Percentiles rank a stretch among this genome's conserved stretches.
Conservation (phyloP, 1,284 basidiomycete genomes). For the Cystobasidiaceae sp. region DNA sequence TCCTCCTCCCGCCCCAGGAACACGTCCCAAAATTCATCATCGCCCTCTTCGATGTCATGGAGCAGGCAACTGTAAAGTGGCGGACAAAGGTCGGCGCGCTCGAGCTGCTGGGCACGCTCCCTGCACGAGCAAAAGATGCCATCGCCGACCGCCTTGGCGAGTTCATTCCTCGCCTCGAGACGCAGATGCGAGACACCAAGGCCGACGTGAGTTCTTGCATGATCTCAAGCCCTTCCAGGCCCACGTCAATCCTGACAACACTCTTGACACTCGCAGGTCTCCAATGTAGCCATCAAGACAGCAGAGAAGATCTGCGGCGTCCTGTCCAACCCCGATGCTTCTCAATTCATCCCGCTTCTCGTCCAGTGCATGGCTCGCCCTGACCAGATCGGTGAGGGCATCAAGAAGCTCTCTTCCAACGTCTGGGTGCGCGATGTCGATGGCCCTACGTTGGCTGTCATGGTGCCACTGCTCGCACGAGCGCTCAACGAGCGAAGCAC, state of each 20-base stretch:
- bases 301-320: slow-evolving; percentile 88
- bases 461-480: slow-evolving; percentile 86
- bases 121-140: slow-evolving; percentile 59
- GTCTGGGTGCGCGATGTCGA: slow-evolving; percentile 98
- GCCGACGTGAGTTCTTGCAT: slow-evolving; percentile 60
- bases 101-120: slow-evolving; percentile 52
- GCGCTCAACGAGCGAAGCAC: slow-evolving; percentile 94
- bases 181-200: slow-evolving; percentile 96
- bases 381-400: slow-evolving; percentile 73
- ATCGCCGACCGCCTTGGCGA: slow-evolving; percentile 78
- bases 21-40: slow-evolving; percentile 67
- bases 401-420: slow-evolving; percentile 89
- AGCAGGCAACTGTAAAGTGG: slow-evolving; percentile 75
- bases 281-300: slow-evolving; percentile 80
- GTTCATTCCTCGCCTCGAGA: slow-evolving; percentile 80
- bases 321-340: slow-evolving; percentile 88
- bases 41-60: slow-evolving; percentile 65
- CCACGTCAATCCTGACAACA: slow-evolving; percentile 28
- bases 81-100: slow-evolving; percentile 89
- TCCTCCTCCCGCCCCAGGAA: slow-evolving; percentile 80
- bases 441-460: slow-evolving; percentile 88
- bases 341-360: slow-evolving; percentile 80
- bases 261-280: slow-evolving; percentile 58
- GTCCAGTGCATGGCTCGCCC: slow-evolving; percentile 90
- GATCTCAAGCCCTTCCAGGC: too few species aligned